Evolutionary conservation across 306 rosid species (phyloP), one percentile per base, ranked within the genome.

Genomic region (Alnus glutinosa): DNA sequence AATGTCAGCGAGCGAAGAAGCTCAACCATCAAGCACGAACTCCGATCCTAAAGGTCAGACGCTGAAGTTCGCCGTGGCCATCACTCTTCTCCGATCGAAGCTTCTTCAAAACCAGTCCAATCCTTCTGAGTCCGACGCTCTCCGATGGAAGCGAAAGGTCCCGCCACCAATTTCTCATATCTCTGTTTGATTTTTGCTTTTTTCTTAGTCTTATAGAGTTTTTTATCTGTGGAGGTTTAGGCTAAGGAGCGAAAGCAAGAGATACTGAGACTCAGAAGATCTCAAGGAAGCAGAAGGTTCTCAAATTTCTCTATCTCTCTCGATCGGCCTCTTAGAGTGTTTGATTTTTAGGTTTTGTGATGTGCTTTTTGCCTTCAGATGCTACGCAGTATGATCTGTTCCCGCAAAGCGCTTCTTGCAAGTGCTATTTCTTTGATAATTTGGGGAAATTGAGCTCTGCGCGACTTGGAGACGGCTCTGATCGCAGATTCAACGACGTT

Each of bases 81-180:
- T 91, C 49, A 88, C 98, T 73, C 89, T 95, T 77, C 88, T 95
- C 75, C 90, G 88, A 61, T 90, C 96, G 1, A 91, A 92, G 86
- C 34, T 78, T 73, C 80, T 81, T 34, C 90, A 85, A 47, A 79
- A 19, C 23, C 55, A 15, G 1, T 83, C 80, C 23, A 68, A 61
- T 69, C 50, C 84, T 85, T 78, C 89, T 2, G 83, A 84, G 44
- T 87, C 97, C 62, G 89, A 91, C n/a, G 84, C 88, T 75, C 85
- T 91, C 83, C 95, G 90, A 42, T 95, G 98, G 98, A 95, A 92
- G 86, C 94, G 86, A 71, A 95, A 95, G 98, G 98, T 92, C 81
- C 57, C 49, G 74, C 55, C 78, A 39, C 39, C 3, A 23, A 19
- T 30, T 66, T 6, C 28, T 37, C 71, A 36, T 18, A 3, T 50